Conservation (phyloP, 257 asterid species). For the Solanum appendiculatum region DNA sequence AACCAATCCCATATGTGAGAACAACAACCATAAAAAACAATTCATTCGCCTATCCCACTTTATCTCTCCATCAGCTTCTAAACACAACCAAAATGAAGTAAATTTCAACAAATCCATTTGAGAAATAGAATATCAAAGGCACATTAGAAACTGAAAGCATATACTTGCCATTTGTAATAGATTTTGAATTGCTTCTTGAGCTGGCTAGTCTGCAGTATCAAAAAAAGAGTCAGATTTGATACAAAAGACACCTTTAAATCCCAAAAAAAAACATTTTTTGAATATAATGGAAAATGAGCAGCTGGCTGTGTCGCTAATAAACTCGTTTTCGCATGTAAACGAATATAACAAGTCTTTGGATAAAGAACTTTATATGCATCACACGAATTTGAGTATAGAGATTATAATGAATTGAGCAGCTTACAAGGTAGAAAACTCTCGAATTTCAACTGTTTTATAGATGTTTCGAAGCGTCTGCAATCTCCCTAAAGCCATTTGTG, state of each 20-base stretch:
- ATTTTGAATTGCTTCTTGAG: slow-evolving; percentile 18
- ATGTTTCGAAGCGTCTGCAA: slow-evolving; percentile 1
- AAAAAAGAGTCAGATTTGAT: background rate
- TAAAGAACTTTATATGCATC: background rate
- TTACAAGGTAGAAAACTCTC: slow-evolving; percentile 13
- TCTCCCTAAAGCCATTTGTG: slow-evolving; percentile 14
- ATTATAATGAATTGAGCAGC: background rate
- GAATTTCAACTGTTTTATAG: background rate
- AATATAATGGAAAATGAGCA: background rate
- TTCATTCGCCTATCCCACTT: background rate
- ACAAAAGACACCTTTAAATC: background rate
- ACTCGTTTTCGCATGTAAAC: background rate
- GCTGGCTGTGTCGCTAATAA: background rate
- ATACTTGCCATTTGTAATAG: slow-evolving; percentile 8
- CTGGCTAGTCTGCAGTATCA: slow-evolving; percentile 15
- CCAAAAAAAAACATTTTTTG: background rate
- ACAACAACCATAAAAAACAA: background rate
- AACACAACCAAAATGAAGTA: background rate
- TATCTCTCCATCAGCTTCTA: background rate
- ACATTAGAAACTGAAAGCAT: background rate
- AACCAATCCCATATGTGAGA: background rate
- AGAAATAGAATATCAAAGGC: background rate
- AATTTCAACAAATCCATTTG: background rate
- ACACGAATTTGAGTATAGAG: background rate
- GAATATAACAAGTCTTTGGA: background rate